Base-by-base conservation (phyloP, 441 rosid species). In the Aleurites moluccanus region DNA sequence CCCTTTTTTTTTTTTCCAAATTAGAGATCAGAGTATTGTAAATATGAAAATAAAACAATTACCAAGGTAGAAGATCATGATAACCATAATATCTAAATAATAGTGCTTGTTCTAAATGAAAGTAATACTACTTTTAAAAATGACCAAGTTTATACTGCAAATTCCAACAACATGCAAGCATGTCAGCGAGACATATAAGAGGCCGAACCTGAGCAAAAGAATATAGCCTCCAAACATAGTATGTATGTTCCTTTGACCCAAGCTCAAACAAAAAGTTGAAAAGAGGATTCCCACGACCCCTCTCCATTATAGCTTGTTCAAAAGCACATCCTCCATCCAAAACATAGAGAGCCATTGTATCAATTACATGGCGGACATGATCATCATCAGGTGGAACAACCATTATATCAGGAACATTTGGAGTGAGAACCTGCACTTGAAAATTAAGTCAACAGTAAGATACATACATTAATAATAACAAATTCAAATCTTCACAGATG, bases 301-400 rank as follows among this genome's bases (percentile, higher is more conserved):
- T 94, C 83, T 91, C 97, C 99, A 96, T 96, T 57, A 96, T 88
- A 81, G 99, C 98, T 89, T 96, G 98, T 80, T 96, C 99, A 87
- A 96, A 94, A 55, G 97, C 92, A 81, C 99, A 96, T 73, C 96
- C 98, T 55, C 99, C 98, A 84, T 94, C 99, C 83, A 96, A 78
- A 78, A 96, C 98, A 86, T 89, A 92, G 65, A 92, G 85, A 78
- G 99, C 99, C 99, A 94, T 90, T 65, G 98, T 88, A 88, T 96
- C 98, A 74, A 97, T 94, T 70, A 92, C 87, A 87, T 92, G 98
- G 73, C 77, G 91, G 47, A 97, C 89, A 81, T 97, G 99, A 83
- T 83, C 88, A 81, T 89, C 88, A 70, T 94, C 98, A 53, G 99
- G 99, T n/a, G 89, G 89, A 79, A 82, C 75, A 80, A 97, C 97